Conservation (phyloP, 371 early-diverging fungal genomes). For the Ordospora pajunii region DNA sequence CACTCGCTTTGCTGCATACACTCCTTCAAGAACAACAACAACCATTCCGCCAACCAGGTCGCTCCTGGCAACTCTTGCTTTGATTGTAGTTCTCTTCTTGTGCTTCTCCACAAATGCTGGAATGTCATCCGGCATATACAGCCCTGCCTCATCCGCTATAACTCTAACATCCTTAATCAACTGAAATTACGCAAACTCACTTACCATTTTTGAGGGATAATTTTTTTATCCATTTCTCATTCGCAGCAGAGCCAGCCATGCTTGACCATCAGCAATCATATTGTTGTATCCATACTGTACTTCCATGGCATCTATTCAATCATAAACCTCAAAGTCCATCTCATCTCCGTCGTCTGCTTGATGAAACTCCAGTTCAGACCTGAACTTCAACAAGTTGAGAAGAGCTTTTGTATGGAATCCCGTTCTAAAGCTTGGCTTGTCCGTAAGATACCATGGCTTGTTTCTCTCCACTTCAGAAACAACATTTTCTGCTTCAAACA, state of each 20-base stretch:
- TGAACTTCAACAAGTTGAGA: constrained; percentile 10
- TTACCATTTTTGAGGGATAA: constrained; percentile 16
- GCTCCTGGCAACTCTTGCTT: constrained; percentile 31
- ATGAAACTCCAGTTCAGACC: constrained; percentile 5
- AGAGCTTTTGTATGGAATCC: constrained; percentile 54
- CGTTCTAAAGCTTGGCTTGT: constrained; percentile 27
- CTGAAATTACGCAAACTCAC: constrained; percentile 8
- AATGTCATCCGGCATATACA: constrained; percentile 47
- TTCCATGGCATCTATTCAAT: neutral
- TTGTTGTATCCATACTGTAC: neutral
- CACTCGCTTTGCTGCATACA: constrained; percentile 37
- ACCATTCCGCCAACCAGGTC: constrained; percentile 51
- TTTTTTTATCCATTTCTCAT: constrained; percentile 25
- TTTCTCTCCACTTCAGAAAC: constrained; percentile 42
- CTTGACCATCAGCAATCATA: neutral
- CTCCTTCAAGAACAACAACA: constrained; percentile 59
- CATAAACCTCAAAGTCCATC: constrained; percentile 27
- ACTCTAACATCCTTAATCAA: constrained; percentile 29
- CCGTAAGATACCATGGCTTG: constrained; percentile 38
- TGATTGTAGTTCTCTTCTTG: constrained; percentile 9
- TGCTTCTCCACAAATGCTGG: constrained; percentile 50
- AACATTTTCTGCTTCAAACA: constrained; percentile 47
- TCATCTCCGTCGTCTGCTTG: constrained; percentile 20
- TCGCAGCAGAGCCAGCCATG: too few relatives aligned
- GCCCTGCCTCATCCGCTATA: constrained; percentile 25